Base-by-base conservation (phyloP, 257 asterid species). In the Striga asiatica region DNA sequence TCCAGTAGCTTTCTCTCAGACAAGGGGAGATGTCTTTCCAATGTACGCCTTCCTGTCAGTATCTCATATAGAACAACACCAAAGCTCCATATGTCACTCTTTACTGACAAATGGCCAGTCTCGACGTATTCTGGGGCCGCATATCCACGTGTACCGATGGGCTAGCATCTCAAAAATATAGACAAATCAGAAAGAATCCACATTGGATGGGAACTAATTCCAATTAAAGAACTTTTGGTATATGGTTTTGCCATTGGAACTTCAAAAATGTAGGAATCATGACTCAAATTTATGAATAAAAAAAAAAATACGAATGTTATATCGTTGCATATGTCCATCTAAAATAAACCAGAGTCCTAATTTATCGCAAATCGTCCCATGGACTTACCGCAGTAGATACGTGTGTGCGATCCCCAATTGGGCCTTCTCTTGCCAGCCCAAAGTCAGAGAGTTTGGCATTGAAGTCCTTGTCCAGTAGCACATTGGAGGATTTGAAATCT, bases 381-480 rank as follows among this genome's bases (percentile, higher is more conserved):
- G 41, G 21, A 75, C 94, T 75, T 67, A 88, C 97, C 14, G 89
- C 97, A 0, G 97, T 89, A 54, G 97, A 89, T 22, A 89, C 97
- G 25, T 89, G 97, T 69, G 88, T 74, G 19, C 23, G 80, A 57
- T 74, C 89, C 28, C 82, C 95, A 6, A 61, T 52, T 13, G 97
- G 97, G 14, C 97, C 97, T 74, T 85, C 97, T 74, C 97, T 81
- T 50, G 97, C 97, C 61, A 89, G 94, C 60, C 97, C 97, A 61
- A 89, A 89, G 76, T 89, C 95, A 0, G 97, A 89, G 58, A 89
- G 81, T 75, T 73, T 89, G 10, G 97, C 73, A 17, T 64, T 77
- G 68, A 89, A 85, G 32, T 82, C 79, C 79, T 73, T 72, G 77
- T 85, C 95, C 78, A 89, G 70, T 11, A 89, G 85, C 55, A 89